These are phyloP conservation scores for Takashimella koratensis DNA, from an alignment of 1,284 basidiomycete genomes.

Conservation along the genomic window DNA sequence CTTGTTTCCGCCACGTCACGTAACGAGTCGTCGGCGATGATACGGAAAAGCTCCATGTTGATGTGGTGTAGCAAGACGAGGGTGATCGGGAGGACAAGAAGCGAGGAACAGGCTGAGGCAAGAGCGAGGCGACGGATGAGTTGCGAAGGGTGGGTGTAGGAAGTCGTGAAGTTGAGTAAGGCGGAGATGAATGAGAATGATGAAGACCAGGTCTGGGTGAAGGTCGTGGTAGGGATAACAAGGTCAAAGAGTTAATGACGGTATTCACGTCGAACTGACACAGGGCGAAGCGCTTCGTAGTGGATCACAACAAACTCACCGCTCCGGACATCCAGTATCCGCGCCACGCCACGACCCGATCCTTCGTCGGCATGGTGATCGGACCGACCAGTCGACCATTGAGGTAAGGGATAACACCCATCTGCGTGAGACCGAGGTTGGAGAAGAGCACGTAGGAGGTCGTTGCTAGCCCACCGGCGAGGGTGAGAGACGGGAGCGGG, in stretches of 20 bases:
- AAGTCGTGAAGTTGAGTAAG: slow-evolving; percentile 12
- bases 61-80: neutral
- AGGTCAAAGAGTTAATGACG: too few species aligned
- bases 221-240: too few species aligned
- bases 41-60: neutral
- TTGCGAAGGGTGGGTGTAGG: slow-evolving; percentile 14
- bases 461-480: slow-evolving; percentile 16
- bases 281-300: too few species aligned
- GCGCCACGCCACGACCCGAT: too few species aligned
- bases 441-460: slow-evolving; percentile 27
- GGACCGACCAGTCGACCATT: slow-evolving; percentile 15
- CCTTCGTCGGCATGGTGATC: too few species aligned
- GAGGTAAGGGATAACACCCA: slow-evolving; percentile 24
- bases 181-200: slow-evolving; percentile 3
- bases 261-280: too few species aligned
- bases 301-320: too few species aligned
- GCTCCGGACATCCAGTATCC: too few species aligned
- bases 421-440: slow-evolving; percentile 15
- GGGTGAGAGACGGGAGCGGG: slow-evolving; percentile 16
- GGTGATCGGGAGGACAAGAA: neutral
- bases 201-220: neutral
- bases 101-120: slow-evolving; percentile 11
- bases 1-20: too few species aligned
- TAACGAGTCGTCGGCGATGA: neutral
- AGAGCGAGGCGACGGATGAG: slow-evolving; percentile 17